Conservation (phyloP, 2,329 filamentous ascomycete genomes). For the Neonectria faginata region DNA sequence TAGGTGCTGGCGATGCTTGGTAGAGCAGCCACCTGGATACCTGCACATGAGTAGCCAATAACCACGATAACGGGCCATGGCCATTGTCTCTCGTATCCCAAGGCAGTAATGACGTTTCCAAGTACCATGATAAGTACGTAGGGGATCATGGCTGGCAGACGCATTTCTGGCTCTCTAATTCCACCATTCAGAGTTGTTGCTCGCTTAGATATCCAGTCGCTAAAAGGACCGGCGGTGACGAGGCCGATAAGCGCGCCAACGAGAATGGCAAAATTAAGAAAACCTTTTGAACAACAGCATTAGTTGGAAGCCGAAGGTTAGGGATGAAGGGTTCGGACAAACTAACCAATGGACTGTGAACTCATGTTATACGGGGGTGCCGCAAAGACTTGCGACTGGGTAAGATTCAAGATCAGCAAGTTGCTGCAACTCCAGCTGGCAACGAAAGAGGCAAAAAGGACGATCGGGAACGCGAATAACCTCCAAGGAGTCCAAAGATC, state of each 20-base stretch:
- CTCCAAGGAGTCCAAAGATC: slow-evolving; percentile 21
- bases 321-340: neutral
- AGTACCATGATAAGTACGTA: slow-evolving; percentile 60
- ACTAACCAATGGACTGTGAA: slow-evolving; percentile 21
- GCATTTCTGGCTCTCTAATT: slow-evolving; percentile 62
- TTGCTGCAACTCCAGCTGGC: slow-evolving; percentile 26
- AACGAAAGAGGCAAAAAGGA: slow-evolving; percentile 23
- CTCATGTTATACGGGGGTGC: slow-evolving; percentile 31
- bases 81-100: slow-evolving; percentile 62
- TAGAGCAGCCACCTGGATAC: slow-evolving; percentile 58
- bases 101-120: slow-evolving; percentile 57
- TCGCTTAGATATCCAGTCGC: slow-evolving; percentile 56
- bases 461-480: slow-evolving; percentile 25
- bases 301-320: neutral
- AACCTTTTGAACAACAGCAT: slow-evolving; percentile 46
- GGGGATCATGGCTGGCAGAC: slow-evolving; percentile 57
- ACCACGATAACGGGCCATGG: slow-evolving; percentile 62
- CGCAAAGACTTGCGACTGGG: slow-evolving; percentile 23
- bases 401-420: slow-evolving; percentile 25
- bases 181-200: slow-evolving; percentile 57
- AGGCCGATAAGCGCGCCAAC: slow-evolving; percentile 57
- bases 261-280: slow-evolving; percentile 61
- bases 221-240: slow-evolving; percentile 56
- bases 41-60: slow-evolving; percentile 56
- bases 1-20: slow-evolving; percentile 70